Evolutionary conservation across 345 rosid genomes (phyloP).

Genomic region (Eucalyptus cladocalyx): DNA sequence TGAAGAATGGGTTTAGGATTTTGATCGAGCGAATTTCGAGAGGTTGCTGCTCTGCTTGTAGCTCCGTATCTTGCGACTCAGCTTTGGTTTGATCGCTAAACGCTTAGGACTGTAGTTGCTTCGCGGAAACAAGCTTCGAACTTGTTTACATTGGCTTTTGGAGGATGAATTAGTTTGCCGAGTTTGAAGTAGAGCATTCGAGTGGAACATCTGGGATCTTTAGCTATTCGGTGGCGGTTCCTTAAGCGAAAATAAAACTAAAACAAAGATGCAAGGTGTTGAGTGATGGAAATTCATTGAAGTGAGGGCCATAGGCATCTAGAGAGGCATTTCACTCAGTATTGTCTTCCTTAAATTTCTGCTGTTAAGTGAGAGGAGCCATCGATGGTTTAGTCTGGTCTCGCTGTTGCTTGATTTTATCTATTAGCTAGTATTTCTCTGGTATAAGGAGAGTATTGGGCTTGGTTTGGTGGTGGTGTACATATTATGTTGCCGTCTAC

Average conservation of each 20-base stretch:
- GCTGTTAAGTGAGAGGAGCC: background rate
- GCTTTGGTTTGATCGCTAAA: background rate
- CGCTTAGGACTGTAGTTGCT: background rate
- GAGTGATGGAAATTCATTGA: background rate
- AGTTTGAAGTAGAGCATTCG: background rate
- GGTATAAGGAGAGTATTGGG: background rate
- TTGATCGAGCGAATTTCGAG: background rate
- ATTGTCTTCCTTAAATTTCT: background rate
- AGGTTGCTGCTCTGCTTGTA: background rate
- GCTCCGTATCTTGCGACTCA: background rate
- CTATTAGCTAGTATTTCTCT: background rate
- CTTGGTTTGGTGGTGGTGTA: background rate
- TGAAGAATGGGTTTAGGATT: background rate
- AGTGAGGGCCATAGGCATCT: background rate
- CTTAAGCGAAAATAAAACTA: background rate
- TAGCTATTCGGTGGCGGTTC: background rate
- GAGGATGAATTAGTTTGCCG: background rate
- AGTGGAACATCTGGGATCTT: background rate
- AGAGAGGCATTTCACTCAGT: background rate
- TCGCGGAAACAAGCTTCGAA: background rate
- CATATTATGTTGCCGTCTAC: background rate
- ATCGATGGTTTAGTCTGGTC: background rate
- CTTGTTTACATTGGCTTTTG: background rate
- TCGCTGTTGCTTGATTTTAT: background rate
- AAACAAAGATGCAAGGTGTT: background rate